Evolutionary conservation across 805 yeast genomes (phyloP), one percentile per base, ranked within the genome.

Genomic region (Starmerella gropengiesseri): DNA sequence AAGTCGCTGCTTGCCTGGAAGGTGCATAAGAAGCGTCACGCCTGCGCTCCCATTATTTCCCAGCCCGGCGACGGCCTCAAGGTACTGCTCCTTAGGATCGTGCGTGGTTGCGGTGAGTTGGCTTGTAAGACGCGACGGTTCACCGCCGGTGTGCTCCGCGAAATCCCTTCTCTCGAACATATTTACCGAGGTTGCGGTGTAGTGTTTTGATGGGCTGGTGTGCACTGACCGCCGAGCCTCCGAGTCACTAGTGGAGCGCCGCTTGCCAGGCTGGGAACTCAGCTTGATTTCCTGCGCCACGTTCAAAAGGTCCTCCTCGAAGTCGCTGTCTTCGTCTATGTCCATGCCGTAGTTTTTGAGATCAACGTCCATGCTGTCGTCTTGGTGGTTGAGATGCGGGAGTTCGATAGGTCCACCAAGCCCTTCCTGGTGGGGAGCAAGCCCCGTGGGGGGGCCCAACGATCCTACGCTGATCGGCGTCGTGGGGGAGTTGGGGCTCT

Each of bases 271-370:
- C 31, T 37, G 11, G 21, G 33, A 12, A 11, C 20, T 20, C 25
- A 23, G 19, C 26, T 44, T 44, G 31, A 44, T 44, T 27, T 44
- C 48, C 45, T 54, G 47, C 13, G 60, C 57, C 7, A 64, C 60
- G 43, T 58, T 56, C 36, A 61, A 55, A 45, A 68, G 52, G n/a
- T 64, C 64, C 34, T 64, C 68, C 40, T 62, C 70, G n/a, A 66
- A 48, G 32, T 64, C 64, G 32, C 59, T 60, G 33, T 60, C 66
- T 32, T 65, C 70, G 18, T 65, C 71, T 35, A 61, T 62, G 22
- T 63, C 57, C 39, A 61, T 56, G 32, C 59, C 66, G n/a, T 65
- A 60, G 11, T 56, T 55, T 33, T 52, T 59, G 25, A 33, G n/a
- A 7, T 22, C 36, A 13, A 27, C 25, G 7, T 12, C 38, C 14